Conservation (phyloP, 768 basidiomycete species). For the Phaeotremella skinneri region DNA sequence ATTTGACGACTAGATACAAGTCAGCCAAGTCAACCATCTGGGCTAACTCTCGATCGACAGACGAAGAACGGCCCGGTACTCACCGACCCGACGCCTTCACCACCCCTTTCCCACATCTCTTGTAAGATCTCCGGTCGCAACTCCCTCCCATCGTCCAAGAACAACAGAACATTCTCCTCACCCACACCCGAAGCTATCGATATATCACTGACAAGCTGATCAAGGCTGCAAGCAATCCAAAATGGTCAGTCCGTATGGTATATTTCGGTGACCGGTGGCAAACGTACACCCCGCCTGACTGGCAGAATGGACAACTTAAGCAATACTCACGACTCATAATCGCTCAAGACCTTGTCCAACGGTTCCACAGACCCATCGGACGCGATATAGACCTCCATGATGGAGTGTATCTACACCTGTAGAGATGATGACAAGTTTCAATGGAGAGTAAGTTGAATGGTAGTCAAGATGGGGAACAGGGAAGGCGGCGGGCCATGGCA, state of each 20-base stretch:
- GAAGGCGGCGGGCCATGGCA: too few relatives aligned
- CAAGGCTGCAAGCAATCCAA: constrained; percentile 3
- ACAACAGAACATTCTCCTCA: constrained; percentile 33
- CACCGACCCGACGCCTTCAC: constrained; percentile 21
- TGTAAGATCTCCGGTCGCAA: constrained; percentile 27
- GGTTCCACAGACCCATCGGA: constrained; percentile 32
- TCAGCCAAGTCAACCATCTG: constrained; percentile 5
- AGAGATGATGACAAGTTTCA: too few relatives aligned
- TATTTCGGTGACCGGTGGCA: constrained; percentile 12
- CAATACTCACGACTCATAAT: constrained; percentile 37
- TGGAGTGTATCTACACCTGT: too few relatives aligned
- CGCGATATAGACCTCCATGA: constrained; percentile 35
- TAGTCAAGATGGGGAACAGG: too few relatives aligned
- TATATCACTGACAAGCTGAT: constrained; percentile 17
- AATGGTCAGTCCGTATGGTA: not conserved
- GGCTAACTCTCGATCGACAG: not conserved
- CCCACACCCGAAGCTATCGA: constrained; percentile 7
- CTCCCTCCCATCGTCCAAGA: constrained; percentile 42
- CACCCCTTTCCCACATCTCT: constrained; percentile 31
- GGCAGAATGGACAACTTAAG: not conserved
- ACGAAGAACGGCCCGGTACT: constrained; percentile 5
- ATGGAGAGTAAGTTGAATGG: too few relatives aligned
- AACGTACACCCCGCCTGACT: not conserved
- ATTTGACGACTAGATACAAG: constrained; percentile 16
- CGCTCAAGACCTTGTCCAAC: constrained; percentile 20